Conservation (phyloP, 2,329 filamentous ascomycete species). For the Celoporthe dispersa region DNA sequence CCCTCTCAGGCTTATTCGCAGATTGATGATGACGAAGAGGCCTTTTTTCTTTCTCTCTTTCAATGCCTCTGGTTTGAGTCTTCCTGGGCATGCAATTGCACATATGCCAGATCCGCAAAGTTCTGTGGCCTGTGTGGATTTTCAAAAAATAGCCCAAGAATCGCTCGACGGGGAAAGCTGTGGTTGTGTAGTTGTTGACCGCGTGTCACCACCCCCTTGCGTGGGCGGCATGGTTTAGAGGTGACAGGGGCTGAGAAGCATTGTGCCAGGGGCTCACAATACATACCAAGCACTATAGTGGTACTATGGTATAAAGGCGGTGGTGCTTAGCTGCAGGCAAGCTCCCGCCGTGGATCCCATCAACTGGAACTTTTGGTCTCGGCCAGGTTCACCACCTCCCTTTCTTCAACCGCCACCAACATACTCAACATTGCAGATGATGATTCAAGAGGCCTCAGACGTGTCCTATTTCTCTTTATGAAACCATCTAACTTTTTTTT, state of each 20-base stretch:
- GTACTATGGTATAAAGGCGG: not conserved
- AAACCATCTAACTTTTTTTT: too few relatives aligned
- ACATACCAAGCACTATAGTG: not conserved
- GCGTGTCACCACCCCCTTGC: constrained; percentile 1
- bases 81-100: not conserved
- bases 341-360: not conserved
- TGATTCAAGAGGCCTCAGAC: too few relatives aligned
- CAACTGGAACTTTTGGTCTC: not conserved
- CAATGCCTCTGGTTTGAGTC: not conserved
- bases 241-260: not conserved
- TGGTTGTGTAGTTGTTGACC: not conserved
- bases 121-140: too few relatives aligned
- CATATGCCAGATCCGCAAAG: not conserved
- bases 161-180: not conserved
- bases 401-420: not conserved
- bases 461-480: too few relatives aligned
- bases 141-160: not conserved
- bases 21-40: not conserved
- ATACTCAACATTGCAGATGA: not conserved
- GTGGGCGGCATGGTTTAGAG: not conserved
- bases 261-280: constrained; percentile 9
- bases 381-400: not conserved
- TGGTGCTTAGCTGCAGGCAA: not conserved
- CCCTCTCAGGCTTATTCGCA: not conserved
- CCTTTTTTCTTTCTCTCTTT: too few relatives aligned